These are phyloP conservation scores for Pezicula carpinea DNA, from an alignment of 2,329 filamentous ascomycete species.

Conservation along the genomic window DNA sequence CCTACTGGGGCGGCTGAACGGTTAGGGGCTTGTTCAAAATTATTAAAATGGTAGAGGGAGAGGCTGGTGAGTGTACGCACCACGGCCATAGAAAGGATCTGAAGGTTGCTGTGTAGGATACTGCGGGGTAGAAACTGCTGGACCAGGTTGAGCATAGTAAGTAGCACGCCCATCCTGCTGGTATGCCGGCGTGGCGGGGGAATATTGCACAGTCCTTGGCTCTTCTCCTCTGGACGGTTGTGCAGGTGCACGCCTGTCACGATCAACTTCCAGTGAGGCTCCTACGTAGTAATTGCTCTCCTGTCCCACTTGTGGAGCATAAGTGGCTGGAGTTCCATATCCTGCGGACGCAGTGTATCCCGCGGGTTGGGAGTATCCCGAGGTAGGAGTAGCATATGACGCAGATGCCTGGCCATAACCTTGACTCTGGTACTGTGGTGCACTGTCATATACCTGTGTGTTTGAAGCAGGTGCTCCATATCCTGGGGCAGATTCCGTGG, in stretches of 20 bases:
- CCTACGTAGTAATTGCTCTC: constrained; percentile 24
- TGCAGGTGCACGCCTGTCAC: constrained; percentile 10
- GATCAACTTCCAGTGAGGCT: constrained; percentile 16
- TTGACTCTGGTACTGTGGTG: constrained; percentile 12
- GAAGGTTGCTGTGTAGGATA: constrained; percentile 37
- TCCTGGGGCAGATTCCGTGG: constrained; percentile 21
- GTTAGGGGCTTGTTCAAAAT: constrained; percentile 25
- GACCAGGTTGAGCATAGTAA: constrained; percentile 30
- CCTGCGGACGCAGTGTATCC: constrained; percentile 9
- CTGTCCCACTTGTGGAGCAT: constrained; percentile 11
- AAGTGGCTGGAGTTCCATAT: constrained; percentile 20
- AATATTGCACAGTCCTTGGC: constrained; percentile 16
- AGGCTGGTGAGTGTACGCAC: constrained; percentile 43
- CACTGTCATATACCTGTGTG: constrained; percentile 22
- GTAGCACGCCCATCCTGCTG: constrained; percentile 13
- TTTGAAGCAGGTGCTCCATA: constrained; percentile 16
- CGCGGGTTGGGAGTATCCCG: constrained; percentile 15
- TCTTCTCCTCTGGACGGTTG: constrained; percentile 11
- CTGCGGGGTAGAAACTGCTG: constrained; percentile 31
- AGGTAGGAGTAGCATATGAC: constrained; percentile 19
- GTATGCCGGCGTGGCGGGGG: constrained; percentile 8
- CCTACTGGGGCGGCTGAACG: constrained; percentile 23
- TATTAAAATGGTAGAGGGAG: constrained; percentile 9
- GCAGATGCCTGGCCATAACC: constrained; percentile 18
- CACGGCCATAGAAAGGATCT: constrained; percentile 55